These are phyloP conservation scores for Rosa persica DNA, from an alignment of 306 rosid genomes.

Conservation along the genomic window DNA sequence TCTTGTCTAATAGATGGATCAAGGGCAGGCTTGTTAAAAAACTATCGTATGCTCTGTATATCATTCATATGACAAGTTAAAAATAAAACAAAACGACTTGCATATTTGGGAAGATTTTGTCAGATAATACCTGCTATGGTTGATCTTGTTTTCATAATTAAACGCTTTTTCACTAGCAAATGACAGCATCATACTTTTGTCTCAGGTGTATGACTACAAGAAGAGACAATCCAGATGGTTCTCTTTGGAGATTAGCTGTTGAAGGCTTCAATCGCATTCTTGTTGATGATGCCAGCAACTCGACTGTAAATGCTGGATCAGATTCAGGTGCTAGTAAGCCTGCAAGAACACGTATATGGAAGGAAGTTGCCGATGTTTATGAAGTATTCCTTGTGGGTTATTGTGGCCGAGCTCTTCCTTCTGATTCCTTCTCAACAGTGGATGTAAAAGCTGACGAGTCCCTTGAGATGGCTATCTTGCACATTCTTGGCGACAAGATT, in stretches of 20 bases:
- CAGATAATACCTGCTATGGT: conserved; percentile 5
- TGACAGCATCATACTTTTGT: conserved; percentile 21
- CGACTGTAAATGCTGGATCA: conserved; percentile 37
- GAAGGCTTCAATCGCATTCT: conserved; percentile 71
- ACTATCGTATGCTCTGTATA: not conserved
- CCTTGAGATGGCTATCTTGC: conserved; percentile 75
- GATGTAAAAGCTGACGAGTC: conserved; percentile 74
- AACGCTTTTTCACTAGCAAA: conserved; percentile 10
- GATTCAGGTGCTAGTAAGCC: conserved; percentile 58
- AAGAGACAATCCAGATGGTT: conserved; percentile 84
- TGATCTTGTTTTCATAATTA: conserved; percentile 8
- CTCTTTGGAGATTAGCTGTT: conserved; percentile 89
- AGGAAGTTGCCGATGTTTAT: conserved; percentile 91
- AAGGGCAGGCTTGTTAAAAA: not conserved
- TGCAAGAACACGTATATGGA: conserved; percentile 82
- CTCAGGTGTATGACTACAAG: conserved; percentile 95
- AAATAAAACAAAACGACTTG: not conserved
- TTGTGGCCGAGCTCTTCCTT: conserved; percentile 90
- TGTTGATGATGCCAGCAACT: conserved; percentile 55
- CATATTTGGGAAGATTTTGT: not conserved
- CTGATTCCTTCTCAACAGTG: conserved; percentile 67
- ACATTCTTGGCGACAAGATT: conserved; percentile 78
- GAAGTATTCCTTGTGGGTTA: conserved; percentile 94
- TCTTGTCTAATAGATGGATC: conserved; percentile 9
- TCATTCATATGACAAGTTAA: not conserved